phyloP scores from a whole-genome alignment of 2,329 filamentous ascomycete genomes.

The Hypoxylon sp. region DNA sequence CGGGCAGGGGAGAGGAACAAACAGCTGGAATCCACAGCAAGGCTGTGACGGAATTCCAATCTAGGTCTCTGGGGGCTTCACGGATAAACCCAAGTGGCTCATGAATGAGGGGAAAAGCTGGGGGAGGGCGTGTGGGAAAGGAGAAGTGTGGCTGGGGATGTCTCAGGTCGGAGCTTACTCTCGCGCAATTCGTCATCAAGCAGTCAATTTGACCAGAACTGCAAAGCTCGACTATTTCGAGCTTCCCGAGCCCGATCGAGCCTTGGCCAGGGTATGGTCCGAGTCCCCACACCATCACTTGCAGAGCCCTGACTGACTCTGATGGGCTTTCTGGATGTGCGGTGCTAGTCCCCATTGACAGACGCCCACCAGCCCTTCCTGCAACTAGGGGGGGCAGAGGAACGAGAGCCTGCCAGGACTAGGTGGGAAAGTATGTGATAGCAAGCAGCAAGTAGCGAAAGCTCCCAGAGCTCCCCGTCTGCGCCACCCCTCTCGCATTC shows the following conservation, averaged over 20 bases:
- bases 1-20: conserved; percentile 5
- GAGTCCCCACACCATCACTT: conserved; percentile 45
- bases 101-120: conserved; percentile 22
- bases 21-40: conserved; percentile 5
- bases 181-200: conserved; percentile 38
- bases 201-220: conserved; percentile 25
- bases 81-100: conserved; percentile 39
- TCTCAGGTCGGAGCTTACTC: conserved; percentile 30
- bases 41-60: conserved; percentile 16
- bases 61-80: conserved; percentile 21
- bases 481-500: conserved; percentile 33
- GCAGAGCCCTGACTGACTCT: conserved; percentile 43
- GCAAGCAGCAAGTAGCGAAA: conserved; percentile 36
- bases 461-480: conserved; percentile 39
- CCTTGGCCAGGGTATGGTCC: conserved; percentile 42
- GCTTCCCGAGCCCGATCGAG: conserved; percentile 44
- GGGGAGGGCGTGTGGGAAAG: conserved; percentile 4
- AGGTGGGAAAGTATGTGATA: conserved; percentile 15
- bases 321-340: conserved; percentile 30
- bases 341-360: conserved; percentile 39
- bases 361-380: conserved; percentile 38
- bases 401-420: conserved; percentile 8
- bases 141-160: conserved; percentile 35
- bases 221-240: conserved; percentile 38
- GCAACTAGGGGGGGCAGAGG: conserved; percentile 20